Conservation (phyloP, 2,329 filamentous ascomycete species). For the Thermoascus crustaceus region DNA sequence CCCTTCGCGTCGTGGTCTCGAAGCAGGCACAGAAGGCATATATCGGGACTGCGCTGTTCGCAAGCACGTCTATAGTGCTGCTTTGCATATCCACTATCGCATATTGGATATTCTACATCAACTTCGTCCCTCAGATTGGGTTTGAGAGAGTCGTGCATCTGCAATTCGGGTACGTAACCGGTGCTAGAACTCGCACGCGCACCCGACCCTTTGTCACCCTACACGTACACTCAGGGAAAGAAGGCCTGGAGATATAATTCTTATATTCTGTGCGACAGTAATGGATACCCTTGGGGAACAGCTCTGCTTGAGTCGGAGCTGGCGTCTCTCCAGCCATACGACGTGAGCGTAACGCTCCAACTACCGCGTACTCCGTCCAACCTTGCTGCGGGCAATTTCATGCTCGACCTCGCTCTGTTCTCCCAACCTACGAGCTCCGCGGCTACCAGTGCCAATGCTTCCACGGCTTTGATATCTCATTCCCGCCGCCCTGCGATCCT, state of each 20-base stretch:
- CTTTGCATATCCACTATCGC: constrained; percentile 51
- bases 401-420: constrained; percentile 72
- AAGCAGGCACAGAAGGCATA: constrained; percentile 57
- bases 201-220: no score
- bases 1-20: constrained; percentile 50
- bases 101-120: constrained; percentile 60
- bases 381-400: constrained; percentile 78
- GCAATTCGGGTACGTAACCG: constrained; percentile 50
- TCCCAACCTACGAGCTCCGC: constrained; percentile 35
- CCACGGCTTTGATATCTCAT: constrained; percentile 45
- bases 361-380: constrained; percentile 75
- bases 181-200: constrained; percentile 7
- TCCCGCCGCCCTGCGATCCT: constrained; percentile 70
- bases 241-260: background rate
- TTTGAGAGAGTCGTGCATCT: constrained; percentile 56
- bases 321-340: constrained; percentile 70
- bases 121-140: constrained; percentile 59
- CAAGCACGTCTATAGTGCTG: constrained; percentile 46
- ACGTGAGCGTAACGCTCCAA: constrained; percentile 65
- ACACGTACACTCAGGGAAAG: background rate
- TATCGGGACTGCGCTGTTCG: constrained; percentile 50
- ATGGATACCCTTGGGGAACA: constrained; percentile 46
- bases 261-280: constrained; percentile 21
- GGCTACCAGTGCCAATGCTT: constrained; percentile 19
- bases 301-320: constrained; percentile 46